A percentile compares a stretch with the other conserved stretches of the same genome.
Evolutionary conservation across 345 rosid species (phyloP).

Genomic region (Mangifera indica): DNA sequence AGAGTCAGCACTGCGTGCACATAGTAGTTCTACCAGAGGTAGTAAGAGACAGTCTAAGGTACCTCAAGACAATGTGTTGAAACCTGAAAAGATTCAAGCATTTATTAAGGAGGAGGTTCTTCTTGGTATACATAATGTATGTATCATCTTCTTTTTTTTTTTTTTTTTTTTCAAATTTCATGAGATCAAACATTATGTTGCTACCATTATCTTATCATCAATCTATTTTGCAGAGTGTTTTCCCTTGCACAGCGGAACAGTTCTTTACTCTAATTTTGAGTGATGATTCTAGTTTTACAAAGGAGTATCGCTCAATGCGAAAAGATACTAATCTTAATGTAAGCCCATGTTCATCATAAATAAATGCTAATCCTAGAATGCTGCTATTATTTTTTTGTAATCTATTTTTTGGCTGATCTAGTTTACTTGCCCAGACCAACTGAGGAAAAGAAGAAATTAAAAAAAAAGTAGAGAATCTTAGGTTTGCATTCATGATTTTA

Average conservation of each 20-base stretch:
- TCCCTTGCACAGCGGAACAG: conserved; percentile 77
- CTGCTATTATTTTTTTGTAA: not conserved
- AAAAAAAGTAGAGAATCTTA: not conserved
- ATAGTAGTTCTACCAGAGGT: conserved; percentile 80
- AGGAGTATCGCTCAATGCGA: conserved; percentile 64
- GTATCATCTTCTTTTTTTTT: conserved; percentile 20
- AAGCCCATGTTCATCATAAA: conserved; percentile 31
- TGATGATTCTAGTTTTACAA: conserved; percentile 65
- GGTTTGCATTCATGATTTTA: not conserved
- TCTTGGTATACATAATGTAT: conserved; percentile 64
- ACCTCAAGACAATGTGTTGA: conserved; percentile 50
- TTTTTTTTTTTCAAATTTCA: not conserved
- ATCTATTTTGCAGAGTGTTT: conserved; percentile 53
- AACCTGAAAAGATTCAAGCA: conserved; percentile 56
- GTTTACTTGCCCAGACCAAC: not conserved
- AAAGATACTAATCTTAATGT: conserved; percentile 81
- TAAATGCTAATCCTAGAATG: not conserved
- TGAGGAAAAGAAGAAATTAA: not conserved
- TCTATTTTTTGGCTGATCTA: conserved; percentile 6
- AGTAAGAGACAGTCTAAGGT: conserved; percentile 39
- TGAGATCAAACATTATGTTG: conserved; percentile 12
- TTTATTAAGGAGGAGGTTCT: conserved; percentile 90
- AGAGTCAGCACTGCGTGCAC: conserved; percentile 88
- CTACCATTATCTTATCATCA: conserved; percentile 17
- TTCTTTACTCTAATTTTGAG: conserved; percentile 55